phyloP scores from a whole-genome alignment of 2,329 filamentous ascomycete genomes.

The Exophiala mesophila region DNA sequence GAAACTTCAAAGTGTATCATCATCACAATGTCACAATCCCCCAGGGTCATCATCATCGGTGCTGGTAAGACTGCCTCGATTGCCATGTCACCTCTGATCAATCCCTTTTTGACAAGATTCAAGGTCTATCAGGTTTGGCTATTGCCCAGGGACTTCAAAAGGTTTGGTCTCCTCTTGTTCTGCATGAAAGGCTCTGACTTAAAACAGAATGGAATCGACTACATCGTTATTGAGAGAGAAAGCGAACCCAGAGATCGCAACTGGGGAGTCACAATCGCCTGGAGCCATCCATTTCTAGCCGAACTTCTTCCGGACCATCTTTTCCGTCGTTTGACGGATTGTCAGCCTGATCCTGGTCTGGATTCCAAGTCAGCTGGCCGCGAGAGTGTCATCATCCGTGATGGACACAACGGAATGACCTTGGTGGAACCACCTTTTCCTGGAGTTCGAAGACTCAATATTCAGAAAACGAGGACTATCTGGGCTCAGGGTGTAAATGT shows the following conservation, averaged over 20 bases:
- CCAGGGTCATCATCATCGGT: slow-evolving; percentile 14
- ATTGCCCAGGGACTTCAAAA: slow-evolving; percentile 20
- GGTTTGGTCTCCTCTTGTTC: slow-evolving; percentile 4
- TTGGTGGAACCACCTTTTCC: slow-evolving; percentile 27
- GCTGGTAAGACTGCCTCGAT: slow-evolving; percentile 11
- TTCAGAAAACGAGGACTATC: slow-evolving; percentile 33
- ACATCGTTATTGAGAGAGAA: slow-evolving; percentile 20
- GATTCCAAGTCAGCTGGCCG: slow-evolving; percentile 14
- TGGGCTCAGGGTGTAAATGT: slow-evolving; percentile 31
- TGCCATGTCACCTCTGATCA: no score
- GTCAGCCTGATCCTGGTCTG: slow-evolving; percentile 35
- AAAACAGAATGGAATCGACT: slow-evolving; percentile 21
- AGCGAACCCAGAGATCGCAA: slow-evolving; percentile 20
- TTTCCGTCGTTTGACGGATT: slow-evolving; percentile 28
- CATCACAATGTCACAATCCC: slow-evolving; percentile 10
- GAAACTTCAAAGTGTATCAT: no score
- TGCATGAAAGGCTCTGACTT: neutral
- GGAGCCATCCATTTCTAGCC: slow-evolving; percentile 36
- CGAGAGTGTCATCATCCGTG: slow-evolving; percentile 21
- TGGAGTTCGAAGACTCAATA: slow-evolving; percentile 34
- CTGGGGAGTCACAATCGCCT: slow-evolving; percentile 27
- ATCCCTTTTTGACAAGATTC: no score
- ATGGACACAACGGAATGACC: slow-evolving; percentile 26
- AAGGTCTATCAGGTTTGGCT: slow-evolving; percentile 19
- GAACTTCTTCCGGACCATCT: slow-evolving; percentile 34